These are phyloP conservation scores for Mucor irregularis DNA, from an alignment of 371 early-diverging fungal genomes.

Conservation along the genomic window DNA sequence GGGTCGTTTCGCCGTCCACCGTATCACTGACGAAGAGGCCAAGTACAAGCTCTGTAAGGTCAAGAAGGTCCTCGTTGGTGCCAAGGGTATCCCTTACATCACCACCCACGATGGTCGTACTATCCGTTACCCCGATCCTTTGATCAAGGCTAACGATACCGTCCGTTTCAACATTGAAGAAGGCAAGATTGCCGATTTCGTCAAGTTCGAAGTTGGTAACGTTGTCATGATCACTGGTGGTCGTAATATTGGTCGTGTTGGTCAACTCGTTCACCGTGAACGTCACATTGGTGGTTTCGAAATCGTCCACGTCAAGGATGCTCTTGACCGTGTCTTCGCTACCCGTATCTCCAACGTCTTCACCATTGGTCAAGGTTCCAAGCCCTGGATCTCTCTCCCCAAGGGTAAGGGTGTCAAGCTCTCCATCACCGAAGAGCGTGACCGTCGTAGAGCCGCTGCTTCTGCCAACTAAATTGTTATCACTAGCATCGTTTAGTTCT, in stretches of 20 bases:
- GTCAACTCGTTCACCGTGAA: constrained; percentile 97
- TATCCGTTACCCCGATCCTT: constrained; percentile 99
- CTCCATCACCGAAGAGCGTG: constrained; percentile 88
- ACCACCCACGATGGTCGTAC: constrained; percentile 99
- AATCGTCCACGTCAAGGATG: constrained; percentile 93
- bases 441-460: constrained; percentile 73
- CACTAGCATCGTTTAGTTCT: not conserved
- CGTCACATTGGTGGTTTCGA: constrained; percentile 98
- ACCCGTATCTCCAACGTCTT: constrained; percentile 93
- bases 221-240: constrained; percentile 98
- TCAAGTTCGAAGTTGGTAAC: constrained; percentile 97
- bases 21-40: constrained; percentile 98
- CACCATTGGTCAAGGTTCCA: constrained; percentile 81
- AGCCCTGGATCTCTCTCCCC: constrained; percentile 84
- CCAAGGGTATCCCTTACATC: constrained; percentile 94
- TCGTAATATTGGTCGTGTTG: constrained; percentile 99
- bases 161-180: constrained; percentile 96
- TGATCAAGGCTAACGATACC: constrained; percentile 98
- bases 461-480: constrained; percentile 32
- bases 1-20: constrained; percentile 99
- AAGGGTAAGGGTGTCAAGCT: constrained; percentile 41
- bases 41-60: constrained; percentile 99
- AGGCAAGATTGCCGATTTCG: constrained; percentile 91
- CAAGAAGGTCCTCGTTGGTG: constrained; percentile 90
- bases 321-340: constrained; percentile 85